Evolutionary conservation across 75 land plant genomes (phyloP).

Genomic region (Ceratopteris richardii): DNA sequence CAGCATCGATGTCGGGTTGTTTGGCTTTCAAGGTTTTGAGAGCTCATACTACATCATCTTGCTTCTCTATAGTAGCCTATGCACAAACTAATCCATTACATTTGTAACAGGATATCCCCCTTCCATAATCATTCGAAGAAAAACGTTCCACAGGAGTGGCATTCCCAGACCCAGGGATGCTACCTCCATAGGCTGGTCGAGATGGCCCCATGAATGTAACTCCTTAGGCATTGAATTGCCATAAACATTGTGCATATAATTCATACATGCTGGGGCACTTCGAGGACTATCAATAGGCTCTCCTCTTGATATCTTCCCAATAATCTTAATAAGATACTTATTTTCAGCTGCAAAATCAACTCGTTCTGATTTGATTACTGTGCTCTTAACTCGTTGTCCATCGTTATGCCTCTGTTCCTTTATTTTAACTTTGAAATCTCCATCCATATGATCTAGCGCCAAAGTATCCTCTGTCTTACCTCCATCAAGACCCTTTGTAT

Average conservation of each 20-base stretch:
- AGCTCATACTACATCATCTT: no score
- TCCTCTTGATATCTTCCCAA: constrained; percentile 40
- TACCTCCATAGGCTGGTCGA: no score
- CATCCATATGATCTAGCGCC: no score
- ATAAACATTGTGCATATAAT: constrained; percentile 23
- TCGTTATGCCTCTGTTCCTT: constrained; percentile 82
- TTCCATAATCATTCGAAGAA: constrained; percentile 7
- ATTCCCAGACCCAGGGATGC: no score
- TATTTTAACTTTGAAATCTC: constrained; percentile 89
- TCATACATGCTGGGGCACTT: constrained; percentile 2
- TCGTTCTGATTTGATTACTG: constrained; percentile 62
- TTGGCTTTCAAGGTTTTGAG: no score
- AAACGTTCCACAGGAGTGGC: no score
- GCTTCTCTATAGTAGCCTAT: no score
- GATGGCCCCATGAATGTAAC: no score
- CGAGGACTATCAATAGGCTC: constrained; percentile 14
- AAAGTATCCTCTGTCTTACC: no score
- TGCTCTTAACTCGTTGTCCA: constrained; percentile 71
- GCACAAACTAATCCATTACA: constrained; percentile 29
- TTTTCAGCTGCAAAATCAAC: constrained; percentile 48
- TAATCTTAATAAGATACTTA: constrained; percentile 44
- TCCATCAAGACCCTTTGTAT: no score
- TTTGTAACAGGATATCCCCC: constrained; percentile 10
- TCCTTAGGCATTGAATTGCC: no score
- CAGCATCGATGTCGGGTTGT: no score